Percentiles rank a stretch among this genome's conserved stretches.
Evolutionary conservation across 345 rosid species (phyloP).

Genomic region (Gossypium raimondii): DNA sequence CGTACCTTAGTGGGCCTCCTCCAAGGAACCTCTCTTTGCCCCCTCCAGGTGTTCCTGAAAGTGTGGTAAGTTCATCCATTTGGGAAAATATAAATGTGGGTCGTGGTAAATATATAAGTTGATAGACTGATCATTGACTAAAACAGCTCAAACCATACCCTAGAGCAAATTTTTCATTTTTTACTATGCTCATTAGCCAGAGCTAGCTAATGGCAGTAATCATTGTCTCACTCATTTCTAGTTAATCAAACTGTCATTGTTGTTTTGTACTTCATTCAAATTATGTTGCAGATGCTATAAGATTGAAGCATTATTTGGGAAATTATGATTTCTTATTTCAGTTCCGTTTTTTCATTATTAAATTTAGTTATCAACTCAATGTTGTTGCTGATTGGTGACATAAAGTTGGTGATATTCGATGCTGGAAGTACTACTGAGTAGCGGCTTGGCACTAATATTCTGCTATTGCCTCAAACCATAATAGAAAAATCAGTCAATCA

Average conservation of each 20-base stretch:
- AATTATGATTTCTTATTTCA: not conserved
- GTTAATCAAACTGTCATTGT: not conserved
- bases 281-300: not conserved
- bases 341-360: not conserved
- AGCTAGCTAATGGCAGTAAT: not conserved
- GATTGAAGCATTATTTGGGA: no score
- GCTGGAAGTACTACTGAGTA: not conserved
- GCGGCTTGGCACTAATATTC: not conserved
- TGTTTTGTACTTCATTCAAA: not conserved
- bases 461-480: not conserved
- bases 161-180: not conserved
- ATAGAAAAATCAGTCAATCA: not conserved
- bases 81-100: not conserved
- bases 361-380: not conserved
- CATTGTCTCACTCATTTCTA: not conserved
- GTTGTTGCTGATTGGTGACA: not conserved
- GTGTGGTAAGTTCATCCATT: constrained; percentile 47
- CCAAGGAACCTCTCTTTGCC: constrained; percentile 71
- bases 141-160: not conserved
- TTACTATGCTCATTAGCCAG: not conserved
- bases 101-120: not conserved
- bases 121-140: constrained; percentile 8
- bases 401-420: not conserved
- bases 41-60: constrained; percentile 79
- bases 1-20: constrained; percentile 58